These are phyloP conservation scores for Rhizopus microsporus DNA, from an alignment of 371 early-diverging fungal genomes.

Conservation along the genomic window DNA sequence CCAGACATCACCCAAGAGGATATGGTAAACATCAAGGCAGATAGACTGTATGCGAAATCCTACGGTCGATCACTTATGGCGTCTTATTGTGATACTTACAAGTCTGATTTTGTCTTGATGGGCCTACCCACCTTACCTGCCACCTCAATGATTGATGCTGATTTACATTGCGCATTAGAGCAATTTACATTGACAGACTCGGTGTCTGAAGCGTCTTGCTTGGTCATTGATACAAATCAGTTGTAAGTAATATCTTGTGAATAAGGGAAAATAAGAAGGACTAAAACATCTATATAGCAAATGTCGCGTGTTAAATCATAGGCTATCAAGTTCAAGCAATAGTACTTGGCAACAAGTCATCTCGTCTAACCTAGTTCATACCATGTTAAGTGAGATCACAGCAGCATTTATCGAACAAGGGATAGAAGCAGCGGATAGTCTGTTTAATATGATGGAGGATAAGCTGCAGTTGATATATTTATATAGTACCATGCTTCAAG, in stretches of 20 bases:
- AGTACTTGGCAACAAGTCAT: conserved; percentile 26
- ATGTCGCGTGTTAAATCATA: conserved; percentile 39
- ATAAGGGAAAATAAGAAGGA: neutral
- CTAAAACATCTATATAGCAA: conserved; percentile 21
- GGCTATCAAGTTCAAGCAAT: conserved; percentile 8
- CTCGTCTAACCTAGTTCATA: conserved; percentile 32
- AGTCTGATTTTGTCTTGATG: conserved; percentile 65
- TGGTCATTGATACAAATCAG: conserved; percentile 59
- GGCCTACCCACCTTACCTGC: conserved; percentile 58
- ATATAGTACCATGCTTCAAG: conserved; percentile 43
- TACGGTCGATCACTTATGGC: conserved; percentile 70
- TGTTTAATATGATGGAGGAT: conserved; percentile 34
- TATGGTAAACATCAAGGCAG: conserved; percentile 18
- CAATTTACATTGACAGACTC: conserved; percentile 42
- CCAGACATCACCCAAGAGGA: conserved; percentile 42
- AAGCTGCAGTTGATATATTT: conserved; percentile 44
- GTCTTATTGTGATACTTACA: conserved; percentile 56
- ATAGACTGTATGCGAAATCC: conserved; percentile 60
- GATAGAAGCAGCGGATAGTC: conserved; percentile 1
- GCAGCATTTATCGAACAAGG: conserved; percentile 19
- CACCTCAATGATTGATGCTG: conserved; percentile 52
- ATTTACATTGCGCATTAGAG: conserved; percentile 53
- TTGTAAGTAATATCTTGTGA: conserved; percentile 26
- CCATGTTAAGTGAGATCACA: conserved; percentile 31
- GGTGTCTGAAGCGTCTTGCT: conserved; percentile 48